Base-by-base conservation (phyloP, 495 filamentous ascomycete species). In the Trichoderma orchidacearum region DNA sequence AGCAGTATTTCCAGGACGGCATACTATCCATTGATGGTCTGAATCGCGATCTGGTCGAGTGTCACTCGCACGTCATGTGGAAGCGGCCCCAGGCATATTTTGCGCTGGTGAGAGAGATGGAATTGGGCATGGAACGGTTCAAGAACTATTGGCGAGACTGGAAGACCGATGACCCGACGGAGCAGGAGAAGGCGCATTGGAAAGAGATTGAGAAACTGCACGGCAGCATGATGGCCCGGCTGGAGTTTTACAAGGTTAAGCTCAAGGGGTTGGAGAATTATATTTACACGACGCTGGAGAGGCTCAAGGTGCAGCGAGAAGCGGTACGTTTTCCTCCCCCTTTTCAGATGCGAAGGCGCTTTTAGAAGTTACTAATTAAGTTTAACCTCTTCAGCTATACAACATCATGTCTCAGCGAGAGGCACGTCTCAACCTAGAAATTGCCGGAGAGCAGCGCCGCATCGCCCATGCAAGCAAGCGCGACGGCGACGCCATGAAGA, bases 401-500 rank as follows among this genome's bases (percentile, higher is more conserved):
- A 81, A 80, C 62, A 79, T 80, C 65, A 79, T 80, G 61, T 74
- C 77, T 48, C 78, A 80, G 57, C 76, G 78, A 52, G 78, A 80
- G 59, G 76, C 73, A 13, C 79, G 79, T 56, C 71, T 81, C 34
- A 76, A 73, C 56, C 73, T 81, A 30, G 68, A 76, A 60, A 81
- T 81, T 68, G 78, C 78, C 30, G 77, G 72, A 13, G 75, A 80
- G 35, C 78, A 81, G 59, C 71, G 77, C 7, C 72, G 76, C 25
- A 64, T 81, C 17, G 77, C 78, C 3, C 78, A 81, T 61, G 73
- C 75, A n/a, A 71, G 69, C 36, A 80, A 79, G 61, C 70, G 78
- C 21, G 78, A 81, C 59, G 74, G 74, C 31, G 71, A 72, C 7
- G 76, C 76, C 5, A 79, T 79, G 78, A 81, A 80, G 60, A 76